Conservation (phyloP, 2,329 filamentous ascomycete genomes). For the Fusarium sp. region DNA sequence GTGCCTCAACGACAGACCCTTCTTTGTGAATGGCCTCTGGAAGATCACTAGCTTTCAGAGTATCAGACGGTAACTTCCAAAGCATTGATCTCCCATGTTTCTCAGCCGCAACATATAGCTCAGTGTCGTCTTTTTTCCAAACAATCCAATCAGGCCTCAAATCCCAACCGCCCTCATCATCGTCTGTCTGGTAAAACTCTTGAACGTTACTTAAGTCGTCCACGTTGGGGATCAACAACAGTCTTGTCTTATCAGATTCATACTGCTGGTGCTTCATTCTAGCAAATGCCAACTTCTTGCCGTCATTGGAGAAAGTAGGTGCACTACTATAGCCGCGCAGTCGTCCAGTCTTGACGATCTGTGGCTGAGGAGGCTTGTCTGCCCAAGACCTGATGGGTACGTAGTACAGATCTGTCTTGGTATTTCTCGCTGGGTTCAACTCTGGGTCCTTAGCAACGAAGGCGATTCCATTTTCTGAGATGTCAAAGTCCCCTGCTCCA, state of each 20-base stretch:
- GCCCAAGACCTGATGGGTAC: slow-evolving; percentile 71
- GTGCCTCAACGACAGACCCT: slow-evolving; percentile 64
- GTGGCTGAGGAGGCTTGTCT: slow-evolving; percentile 61
- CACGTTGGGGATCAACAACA: slow-evolving; percentile 72
- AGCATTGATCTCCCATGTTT: slow-evolving; percentile 70
- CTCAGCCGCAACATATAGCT: slow-evolving; percentile 79
- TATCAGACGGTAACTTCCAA: slow-evolving; percentile 68
- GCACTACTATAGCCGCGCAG: slow-evolving; percentile 70
- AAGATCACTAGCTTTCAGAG: slow-evolving; percentile 56
- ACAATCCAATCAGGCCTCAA: slow-evolving; percentile 63
- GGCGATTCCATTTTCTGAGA: slow-evolving; percentile 70
- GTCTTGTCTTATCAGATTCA: slow-evolving; percentile 76
- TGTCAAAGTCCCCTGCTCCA: slow-evolving; percentile 81
- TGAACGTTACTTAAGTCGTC: slow-evolving; percentile 64
- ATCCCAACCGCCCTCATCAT: slow-evolving; percentile 72
- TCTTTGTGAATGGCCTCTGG: slow-evolving; percentile 61
- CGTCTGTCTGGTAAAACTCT: slow-evolving; percentile 69
- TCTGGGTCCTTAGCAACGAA: slow-evolving; percentile 81
- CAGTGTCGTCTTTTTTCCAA: slow-evolving; percentile 67
- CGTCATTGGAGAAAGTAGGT: slow-evolving; percentile 79
- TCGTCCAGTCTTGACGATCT: slow-evolving; percentile 62
- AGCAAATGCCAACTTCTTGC: slow-evolving; percentile 76
- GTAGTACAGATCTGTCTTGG: slow-evolving; percentile 84
- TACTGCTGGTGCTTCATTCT: slow-evolving; percentile 82
- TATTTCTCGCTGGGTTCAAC: slow-evolving; percentile 76